phyloP scores from a whole-genome alignment of 2,329 filamentous ascomycete species.

The Aspergillus ibericus region DNA sequence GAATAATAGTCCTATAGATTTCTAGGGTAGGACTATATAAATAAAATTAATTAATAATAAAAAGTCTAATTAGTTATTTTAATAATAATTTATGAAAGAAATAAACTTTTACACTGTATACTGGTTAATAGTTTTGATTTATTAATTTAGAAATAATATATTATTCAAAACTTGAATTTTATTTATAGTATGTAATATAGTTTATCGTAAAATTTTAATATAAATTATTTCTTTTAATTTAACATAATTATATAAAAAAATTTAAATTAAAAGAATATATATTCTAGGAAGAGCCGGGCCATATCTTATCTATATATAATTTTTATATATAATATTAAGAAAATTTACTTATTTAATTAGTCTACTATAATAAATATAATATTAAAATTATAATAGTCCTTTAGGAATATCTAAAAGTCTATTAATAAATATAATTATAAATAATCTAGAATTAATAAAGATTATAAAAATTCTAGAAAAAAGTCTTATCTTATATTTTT shows the following conservation, averaged over 20 bases:
- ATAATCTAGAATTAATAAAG: no score
- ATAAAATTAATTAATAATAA: not conserved
- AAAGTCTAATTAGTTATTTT: not conserved
- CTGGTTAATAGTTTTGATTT: not conserved
- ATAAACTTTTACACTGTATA: not conserved
- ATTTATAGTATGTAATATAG: not conserved
- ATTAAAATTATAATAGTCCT: no score
- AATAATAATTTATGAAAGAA: not conserved
- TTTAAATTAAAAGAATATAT: not conserved
- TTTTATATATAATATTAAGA: not conserved
- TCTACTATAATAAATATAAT: no score
- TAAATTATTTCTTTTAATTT: not conserved
- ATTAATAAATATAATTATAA: not conserved
- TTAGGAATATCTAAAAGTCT: no score
- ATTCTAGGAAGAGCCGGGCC: not conserved
- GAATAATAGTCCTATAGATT: not conserved
- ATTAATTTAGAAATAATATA: not conserved
- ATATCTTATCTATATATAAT: not conserved
- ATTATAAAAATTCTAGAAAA: not conserved
- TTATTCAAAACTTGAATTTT: not conserved
- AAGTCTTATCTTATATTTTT: not conserved
- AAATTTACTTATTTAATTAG: not conserved
- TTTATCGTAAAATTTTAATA: not conserved
- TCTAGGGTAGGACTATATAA: rapidly evolving
- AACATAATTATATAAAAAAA: not conserved